Base-by-base conservation (phyloP, 805 yeast genomes). In the Yamadazyma endophytica region DNA sequence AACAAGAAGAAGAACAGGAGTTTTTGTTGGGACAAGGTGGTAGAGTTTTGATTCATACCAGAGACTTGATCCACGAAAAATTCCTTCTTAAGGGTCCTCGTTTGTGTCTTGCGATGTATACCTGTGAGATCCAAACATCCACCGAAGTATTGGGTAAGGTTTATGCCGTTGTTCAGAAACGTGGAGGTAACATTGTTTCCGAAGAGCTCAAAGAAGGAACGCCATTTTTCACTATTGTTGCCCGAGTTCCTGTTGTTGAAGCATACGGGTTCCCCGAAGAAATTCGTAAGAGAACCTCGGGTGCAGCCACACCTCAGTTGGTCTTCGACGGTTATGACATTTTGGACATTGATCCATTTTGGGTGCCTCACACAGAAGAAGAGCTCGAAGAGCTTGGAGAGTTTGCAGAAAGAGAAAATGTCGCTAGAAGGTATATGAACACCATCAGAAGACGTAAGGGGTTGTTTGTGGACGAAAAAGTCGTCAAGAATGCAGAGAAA, bases 131-230 rank as follows among this genome's bases (percentile, higher is more conserved):
- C 43, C 99, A 92, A 58, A 92, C 97, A 0, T 75, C 95, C 2
- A 77, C 96, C 0, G 98, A 92, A 42, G 97, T 87, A 0, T 65
- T 92, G 31, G 98, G 99, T 25, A 87, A 85, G 52, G 97, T 92
- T 0, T 92, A 92, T 52, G 92, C 88, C 0, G 97, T 90, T 13
- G 86, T 92, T 15, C 96, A 94, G 42, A 77, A 77, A 47, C 72
- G 96, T 48, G 80, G 84, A 23, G 99, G 99, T 17, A 63, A 74
- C 31, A 84, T 92, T 34, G 72, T 82, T 2, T 75, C 88, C 4
- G 99, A 92, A 57, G 98, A 92, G 53, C 79, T 92, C 86, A 89
- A 92, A 50, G 98, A 92, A 54, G 99, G 99, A 7, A 92, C 98
- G 0, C 96, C 97, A 13, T 88, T 90, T 47, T 92, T 92, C 68